These are phyloP conservation scores for Zasmidium angulare DNA, from an alignment of 2,329 filamentous ascomycete genomes.

Conservation along the genomic window DNA sequence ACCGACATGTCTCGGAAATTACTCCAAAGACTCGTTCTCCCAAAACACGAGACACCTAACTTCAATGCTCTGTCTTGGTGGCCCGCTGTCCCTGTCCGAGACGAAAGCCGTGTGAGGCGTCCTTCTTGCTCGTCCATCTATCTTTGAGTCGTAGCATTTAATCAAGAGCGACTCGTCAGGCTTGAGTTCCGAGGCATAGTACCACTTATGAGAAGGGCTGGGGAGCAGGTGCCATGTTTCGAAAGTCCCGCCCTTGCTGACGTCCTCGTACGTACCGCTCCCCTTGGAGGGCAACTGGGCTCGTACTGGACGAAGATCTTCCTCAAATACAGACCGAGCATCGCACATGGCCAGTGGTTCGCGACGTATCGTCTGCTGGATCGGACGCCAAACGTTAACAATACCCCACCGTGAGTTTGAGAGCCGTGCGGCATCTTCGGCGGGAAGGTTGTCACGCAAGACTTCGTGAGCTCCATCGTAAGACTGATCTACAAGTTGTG, in stretches of 20 bases:
- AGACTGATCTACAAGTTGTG: constrained; percentile 5
- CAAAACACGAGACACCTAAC: constrained; percentile 19
- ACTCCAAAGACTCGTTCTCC: constrained; percentile 10
- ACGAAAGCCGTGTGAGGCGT: constrained; percentile 9
- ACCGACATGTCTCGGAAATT: background rate
- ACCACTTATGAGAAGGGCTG: constrained; percentile 7
- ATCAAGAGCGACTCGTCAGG: constrained; percentile 8
- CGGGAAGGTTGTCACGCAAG: background rate
- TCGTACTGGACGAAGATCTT: constrained; percentile 4
- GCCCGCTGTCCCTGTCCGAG: constrained; percentile 10
- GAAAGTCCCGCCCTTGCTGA: constrained; percentile 2
- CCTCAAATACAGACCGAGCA: constrained; percentile 3
- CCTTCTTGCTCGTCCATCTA: constrained; percentile 1
- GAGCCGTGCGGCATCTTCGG: background rate
- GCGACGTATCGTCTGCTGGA: constrained; percentile 5
- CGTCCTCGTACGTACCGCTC: background rate
- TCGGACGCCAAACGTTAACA: constrained; percentile 12
- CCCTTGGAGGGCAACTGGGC: background rate
- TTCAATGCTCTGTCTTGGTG: constrained; percentile 20
- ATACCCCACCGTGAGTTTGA: constrained; percentile 6
- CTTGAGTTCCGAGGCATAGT: constrained; percentile 4
- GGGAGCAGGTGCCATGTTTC: background rate
- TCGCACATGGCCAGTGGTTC: constrained; percentile 10
- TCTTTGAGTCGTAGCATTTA: constrained; percentile 7
- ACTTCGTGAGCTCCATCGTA: constrained; percentile 5